Base-by-base conservation (phyloP, 1,284 basidiomycete species). In the Ceratobasidium sp. region DNA sequence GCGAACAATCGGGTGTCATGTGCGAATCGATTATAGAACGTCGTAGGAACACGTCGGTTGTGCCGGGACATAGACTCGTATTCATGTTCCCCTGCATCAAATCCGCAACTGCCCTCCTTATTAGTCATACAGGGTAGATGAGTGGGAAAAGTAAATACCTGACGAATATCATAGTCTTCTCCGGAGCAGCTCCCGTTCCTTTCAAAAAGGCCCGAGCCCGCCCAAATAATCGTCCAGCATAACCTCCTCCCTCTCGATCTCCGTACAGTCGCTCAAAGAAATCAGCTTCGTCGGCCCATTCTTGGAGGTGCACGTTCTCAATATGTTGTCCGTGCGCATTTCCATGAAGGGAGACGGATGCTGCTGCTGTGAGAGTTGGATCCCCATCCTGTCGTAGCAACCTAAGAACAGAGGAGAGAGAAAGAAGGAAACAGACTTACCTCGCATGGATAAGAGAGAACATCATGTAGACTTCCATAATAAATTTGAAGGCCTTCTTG, bases 1-100 rank as follows among this genome's bases (percentile, higher is more conserved):
- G 93, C 91, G 71, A 98, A 88, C 0, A 76, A 78, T 47, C 88
- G 85, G 0, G 89, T 87, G 78, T 98, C 95, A 1, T 82, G 84
- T 0, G 94, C 91, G 78, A 98, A 98, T 4, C 88, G 90, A 77
- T 91, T 84, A 80, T 94, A 99, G 82, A 98, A 98, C 0, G 89
- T 88, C 0, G 89, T 86, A 0, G 97, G 97, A 0, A 98, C 95
- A 75, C 91, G 91, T n/a, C 95, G 90, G 58, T 89, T 87, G 80
- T 98, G 97, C 8, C 97, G 85, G 55, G 94, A 95, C 97, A 99
- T 99, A 6, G 90, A 91, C 3, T 88, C 84, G 76, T 93, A 91
- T 79, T 99, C 96, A 80, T 98, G 94, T 78, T 96, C 91, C 74
- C 91, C 94, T 0, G 96, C 96, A 77, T 98, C 97, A 81, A 98